These are phyloP conservation scores for Chrysoporthe puriensis DNA, from an alignment of 2,329 filamentous ascomycete species.

Conservation along the genomic window DNA sequence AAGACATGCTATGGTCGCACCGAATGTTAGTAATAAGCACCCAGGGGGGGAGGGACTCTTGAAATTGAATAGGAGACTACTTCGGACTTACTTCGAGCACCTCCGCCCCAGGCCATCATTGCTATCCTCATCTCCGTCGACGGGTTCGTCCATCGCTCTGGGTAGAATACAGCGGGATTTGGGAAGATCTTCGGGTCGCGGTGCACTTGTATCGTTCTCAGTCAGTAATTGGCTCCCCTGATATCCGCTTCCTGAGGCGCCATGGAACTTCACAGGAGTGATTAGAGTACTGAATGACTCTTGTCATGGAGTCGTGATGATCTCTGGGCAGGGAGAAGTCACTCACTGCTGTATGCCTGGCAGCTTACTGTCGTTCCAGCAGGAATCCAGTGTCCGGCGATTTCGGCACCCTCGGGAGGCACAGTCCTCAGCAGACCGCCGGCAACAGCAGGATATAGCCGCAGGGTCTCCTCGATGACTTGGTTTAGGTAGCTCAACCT, in stretches of 20 bases:
- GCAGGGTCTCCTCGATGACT: slow-evolving; percentile 50
- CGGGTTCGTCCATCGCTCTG: slow-evolving; percentile 42
- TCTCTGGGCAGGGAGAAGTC: neutral
- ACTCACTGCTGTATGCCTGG: slow-evolving; percentile 45
- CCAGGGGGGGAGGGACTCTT: neutral
- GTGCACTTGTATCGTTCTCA: slow-evolving; percentile 40
- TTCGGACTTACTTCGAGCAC: slow-evolving; percentile 33
- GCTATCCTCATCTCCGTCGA: slow-evolving; percentile 36
- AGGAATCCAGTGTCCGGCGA: slow-evolving; percentile 46
- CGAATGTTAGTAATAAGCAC: neutral
- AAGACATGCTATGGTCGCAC: slow-evolving; percentile 44
- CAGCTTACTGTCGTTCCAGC: slow-evolving; percentile 45
- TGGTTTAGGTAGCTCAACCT: slow-evolving; percentile 45
- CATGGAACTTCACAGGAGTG: no score
- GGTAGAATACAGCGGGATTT: slow-evolving; percentile 42
- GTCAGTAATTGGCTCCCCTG: neutral
- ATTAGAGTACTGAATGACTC: no score
- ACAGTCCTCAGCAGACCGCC: slow-evolving; percentile 45
- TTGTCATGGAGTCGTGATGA: no score
- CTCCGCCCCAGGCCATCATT: slow-evolving; percentile 37
- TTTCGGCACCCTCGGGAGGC: slow-evolving; percentile 42
- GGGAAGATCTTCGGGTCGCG: slow-evolving; percentile 45
- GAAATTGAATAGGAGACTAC: no score
- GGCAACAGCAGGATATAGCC: slow-evolving; percentile 47
- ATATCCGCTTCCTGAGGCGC: no score